Evolutionary conservation across 805 yeast species (phyloP).

Genomic region (Metschnikowia reukaufii): DNA sequence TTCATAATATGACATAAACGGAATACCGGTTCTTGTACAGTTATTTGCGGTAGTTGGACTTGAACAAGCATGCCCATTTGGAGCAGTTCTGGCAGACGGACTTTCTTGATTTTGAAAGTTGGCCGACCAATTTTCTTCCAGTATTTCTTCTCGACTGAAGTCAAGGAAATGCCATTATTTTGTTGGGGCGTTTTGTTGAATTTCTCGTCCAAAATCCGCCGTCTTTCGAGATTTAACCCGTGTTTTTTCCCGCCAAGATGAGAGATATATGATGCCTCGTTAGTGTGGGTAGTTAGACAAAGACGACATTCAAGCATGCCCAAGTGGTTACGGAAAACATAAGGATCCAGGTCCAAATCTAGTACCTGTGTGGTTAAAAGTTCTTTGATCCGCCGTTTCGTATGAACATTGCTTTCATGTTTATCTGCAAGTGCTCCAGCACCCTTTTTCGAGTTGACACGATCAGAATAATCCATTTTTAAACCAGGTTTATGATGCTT

Average conservation of each 20-base stretch:
- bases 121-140: slow-evolving; percentile 74
- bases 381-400: slow-evolving; percentile 66
- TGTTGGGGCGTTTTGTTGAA: slow-evolving; percentile 22
- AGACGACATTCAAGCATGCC: slow-evolving; percentile 83
- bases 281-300: slow-evolving; percentile 79
- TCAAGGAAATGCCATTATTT: slow-evolving; percentile 30
- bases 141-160: slow-evolving; percentile 43
- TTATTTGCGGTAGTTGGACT: slow-evolving; percentile 53
- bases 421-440: slow-evolving; percentile 85
- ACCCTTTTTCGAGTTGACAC: slow-evolving; percentile 90
- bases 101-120: slow-evolving; percentile 61
- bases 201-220: slow-evolving; percentile 44
- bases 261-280: slow-evolving; percentile 76
- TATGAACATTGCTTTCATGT: slow-evolving; percentile 65
- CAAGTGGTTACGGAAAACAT: slow-evolving; percentile 77
- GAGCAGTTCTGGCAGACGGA: slow-evolving; percentile 59
- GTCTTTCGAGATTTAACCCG: slow-evolving; percentile 64
- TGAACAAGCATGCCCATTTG: slow-evolving; percentile 67
- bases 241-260: slow-evolving; percentile 88
- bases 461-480: slow-evolving; percentile 80
- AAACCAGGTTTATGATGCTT: neutral
- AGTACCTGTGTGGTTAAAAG: slow-evolving; percentile 52
- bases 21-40: slow-evolving; percentile 57
- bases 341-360: slow-evolving; percentile 69
- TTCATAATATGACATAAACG: slow-evolving; percentile 82